Conservation (phyloP, 768 basidiomycete species). For the Cubamyces lactineus region DNA sequence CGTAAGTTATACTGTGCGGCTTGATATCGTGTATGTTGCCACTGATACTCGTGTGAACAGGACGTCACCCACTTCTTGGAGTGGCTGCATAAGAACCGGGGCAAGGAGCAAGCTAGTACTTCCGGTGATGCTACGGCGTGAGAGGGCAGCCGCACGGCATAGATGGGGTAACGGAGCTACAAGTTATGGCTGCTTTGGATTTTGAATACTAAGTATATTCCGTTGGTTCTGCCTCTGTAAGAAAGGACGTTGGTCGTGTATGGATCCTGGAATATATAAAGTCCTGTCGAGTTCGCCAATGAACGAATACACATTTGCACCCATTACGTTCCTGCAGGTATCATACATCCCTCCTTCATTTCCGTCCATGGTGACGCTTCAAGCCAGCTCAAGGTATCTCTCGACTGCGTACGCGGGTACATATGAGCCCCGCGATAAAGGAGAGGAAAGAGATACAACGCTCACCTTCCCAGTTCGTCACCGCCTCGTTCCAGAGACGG, state of each 20-base stretch:
- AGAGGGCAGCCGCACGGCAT: background rate
- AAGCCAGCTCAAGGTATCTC: slow-evolving; percentile 84
- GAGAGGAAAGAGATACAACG: background rate
- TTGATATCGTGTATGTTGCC: background rate
- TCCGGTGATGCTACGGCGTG: background rate
- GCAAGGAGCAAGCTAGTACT: background rate
- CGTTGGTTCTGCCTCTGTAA: too few species aligned
- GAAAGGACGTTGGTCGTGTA: too few species aligned
- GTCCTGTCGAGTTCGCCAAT: too few species aligned
- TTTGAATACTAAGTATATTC: too few species aligned
- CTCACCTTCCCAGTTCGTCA: slow-evolving; percentile 93
- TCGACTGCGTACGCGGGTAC: slow-evolving; percentile 55
- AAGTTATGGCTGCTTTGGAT: too few species aligned
- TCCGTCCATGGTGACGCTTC: background rate
- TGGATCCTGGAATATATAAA: too few species aligned
- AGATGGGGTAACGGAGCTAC: background rate
- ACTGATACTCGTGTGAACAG: slow-evolving; percentile 38
- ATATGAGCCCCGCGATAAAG: background rate
- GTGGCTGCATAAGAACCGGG: slow-evolving; percentile 55
- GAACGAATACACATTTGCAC: too few species aligned
- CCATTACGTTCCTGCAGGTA: too few species aligned
- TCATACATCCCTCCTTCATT: background rate
- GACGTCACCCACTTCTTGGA: slow-evolving; percentile 75
- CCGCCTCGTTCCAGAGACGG: slow-evolving; percentile 82
- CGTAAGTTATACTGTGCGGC: slow-evolving; percentile 41